phyloP scores from a whole-genome alignment of 495 filamentous ascomycete genomes.

The Bryoglossum gracile region DNA sequence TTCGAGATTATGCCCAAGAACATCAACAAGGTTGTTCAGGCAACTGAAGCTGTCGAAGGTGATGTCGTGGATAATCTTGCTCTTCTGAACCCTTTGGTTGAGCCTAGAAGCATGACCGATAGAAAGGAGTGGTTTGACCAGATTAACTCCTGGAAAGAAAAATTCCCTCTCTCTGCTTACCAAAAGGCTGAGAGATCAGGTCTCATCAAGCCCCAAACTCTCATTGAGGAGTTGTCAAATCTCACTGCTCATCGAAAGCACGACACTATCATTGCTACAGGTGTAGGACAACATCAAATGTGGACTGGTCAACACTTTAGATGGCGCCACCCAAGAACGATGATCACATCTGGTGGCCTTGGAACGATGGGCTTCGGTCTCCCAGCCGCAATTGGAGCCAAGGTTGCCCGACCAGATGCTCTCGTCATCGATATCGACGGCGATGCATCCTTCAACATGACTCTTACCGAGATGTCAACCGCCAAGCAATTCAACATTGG shows the following conservation, averaged over 20 bases:
- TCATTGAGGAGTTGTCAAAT: conserved; percentile 76
- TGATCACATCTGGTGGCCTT: conserved; percentile 86
- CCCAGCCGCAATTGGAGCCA: conserved; percentile 87
- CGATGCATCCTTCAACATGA: conserved; percentile 97
- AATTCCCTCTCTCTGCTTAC: conserved; percentile 69
- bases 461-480: conserved; percentile 83
- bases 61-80: conserved; percentile 66
- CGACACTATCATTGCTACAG: conserved; percentile 77
- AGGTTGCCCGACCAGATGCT: conserved; percentile 77
- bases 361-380: conserved; percentile 96
- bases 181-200: conserved; percentile 61
- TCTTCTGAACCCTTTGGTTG: conserved; percentile 60
- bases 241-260: conserved; percentile 68
- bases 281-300: conserved; percentile 97
- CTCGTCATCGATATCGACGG: conserved; percentile 93
- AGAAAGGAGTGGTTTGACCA: conserved; percentile 82
- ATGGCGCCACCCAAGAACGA: conserved; percentile 77
- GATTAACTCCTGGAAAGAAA: conserved; percentile 82
- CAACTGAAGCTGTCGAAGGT: conserved; percentile 72
- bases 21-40: conserved; percentile 81
- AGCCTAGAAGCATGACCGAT: conserved; percentile 40
- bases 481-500: conserved; percentile 88
- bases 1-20: conserved; percentile 83
- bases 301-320: conserved; percentile 93
- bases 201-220: conserved; percentile 79